Conservation (phyloP, 495 filamentous ascomycete species). For the Cetradonia linearis region DNA sequence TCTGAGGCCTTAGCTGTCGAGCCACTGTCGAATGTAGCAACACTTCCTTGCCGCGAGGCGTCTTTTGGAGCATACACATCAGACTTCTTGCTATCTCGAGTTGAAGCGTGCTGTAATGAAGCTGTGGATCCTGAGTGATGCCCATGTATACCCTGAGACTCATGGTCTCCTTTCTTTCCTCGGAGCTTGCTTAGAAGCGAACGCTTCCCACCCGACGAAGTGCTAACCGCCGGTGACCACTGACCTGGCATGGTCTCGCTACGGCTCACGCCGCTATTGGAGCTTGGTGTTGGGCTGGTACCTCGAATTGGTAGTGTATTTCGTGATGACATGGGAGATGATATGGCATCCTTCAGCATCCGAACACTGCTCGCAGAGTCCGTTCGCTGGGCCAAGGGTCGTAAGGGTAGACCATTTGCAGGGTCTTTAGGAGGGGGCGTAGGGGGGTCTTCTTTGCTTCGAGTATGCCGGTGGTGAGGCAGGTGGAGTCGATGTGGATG, state of each 20-base stretch:
- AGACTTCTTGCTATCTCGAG: conserved; percentile 35
- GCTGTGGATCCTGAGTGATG: conserved; percentile 46
- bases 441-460: conserved; percentile 62
- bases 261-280: conserved; percentile 45
- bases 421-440: conserved; percentile 39
- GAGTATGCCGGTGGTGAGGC: conserved; percentile 61
- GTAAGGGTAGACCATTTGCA: conserved; percentile 36
- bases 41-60: conserved; percentile 35
- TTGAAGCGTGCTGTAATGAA: conserved; percentile 36
- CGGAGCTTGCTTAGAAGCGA: conserved; percentile 57
- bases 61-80: conserved; percentile 40
- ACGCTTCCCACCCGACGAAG: conserved; percentile 45
- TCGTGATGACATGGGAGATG: conserved; percentile 39
- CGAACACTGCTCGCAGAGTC: conserved; percentile 50
- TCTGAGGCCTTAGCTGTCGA: conserved; percentile 25
- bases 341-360: conserved; percentile 38
- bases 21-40: conserved; percentile 26
- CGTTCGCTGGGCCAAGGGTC: conserved; percentile 59
- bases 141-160: conserved; percentile 36
- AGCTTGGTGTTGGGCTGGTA: conserved; percentile 67
- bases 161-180: conserved; percentile 44
- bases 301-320: conserved; percentile 46
- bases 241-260: conserved; percentile 41
- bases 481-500: conserved; percentile 52
- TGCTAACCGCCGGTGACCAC: conserved; percentile 45